Base-by-base conservation (phyloP, 2,329 filamentous ascomycete species). In the Sarocladium oryzae region DNA sequence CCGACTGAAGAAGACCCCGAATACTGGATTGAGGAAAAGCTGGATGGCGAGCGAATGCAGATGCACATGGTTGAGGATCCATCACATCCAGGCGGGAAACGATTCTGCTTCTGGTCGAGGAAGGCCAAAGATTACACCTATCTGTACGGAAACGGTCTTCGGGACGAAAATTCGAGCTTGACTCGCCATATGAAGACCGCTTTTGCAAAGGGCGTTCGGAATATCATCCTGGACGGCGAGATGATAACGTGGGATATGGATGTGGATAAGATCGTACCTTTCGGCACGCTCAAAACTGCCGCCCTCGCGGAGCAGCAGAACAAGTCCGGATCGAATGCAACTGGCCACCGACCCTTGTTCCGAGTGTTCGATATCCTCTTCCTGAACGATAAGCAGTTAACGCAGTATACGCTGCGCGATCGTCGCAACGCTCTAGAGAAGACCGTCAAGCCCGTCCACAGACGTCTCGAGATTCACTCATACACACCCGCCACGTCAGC, bases 191-290 rank as follows among this genome's bases (percentile, higher is more conserved):
- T 97, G 18, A 81, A 81, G 50, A 75, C 82, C 36, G 89, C 89
- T 0, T 97, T 99, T 64, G 75, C 83, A 2, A 72, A 82, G 1
- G 84, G 85, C 2, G 89, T 97, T 1, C 77, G 85, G 15, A 96
- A 88, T 62, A 77, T 96, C 56, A 96, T 99, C 48, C 76, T 99
- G 0, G 93, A 99, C 60, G 93, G 93, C 9, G 93, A 99, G 66
- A 99, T 99, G 93, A 90, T 99, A 53, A 96, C 91, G 1, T 99
- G 93, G 93, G 89, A 97, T 63, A 88, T 90, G 54, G 82, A 85
- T 40, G 76, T 87, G 48, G 87, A 96, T 69, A 86, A 86, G 51
- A 87, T 93, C 50, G 86, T 95, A 15, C 83, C 86, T 0, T 99
- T 99, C 65, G 93, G 93, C 7, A 95, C 89, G 0, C 76, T 99